These are phyloP conservation scores for Serendipita sp. DNA, from an alignment of 768 basidiomycete species.

Conservation along the genomic window DNA sequence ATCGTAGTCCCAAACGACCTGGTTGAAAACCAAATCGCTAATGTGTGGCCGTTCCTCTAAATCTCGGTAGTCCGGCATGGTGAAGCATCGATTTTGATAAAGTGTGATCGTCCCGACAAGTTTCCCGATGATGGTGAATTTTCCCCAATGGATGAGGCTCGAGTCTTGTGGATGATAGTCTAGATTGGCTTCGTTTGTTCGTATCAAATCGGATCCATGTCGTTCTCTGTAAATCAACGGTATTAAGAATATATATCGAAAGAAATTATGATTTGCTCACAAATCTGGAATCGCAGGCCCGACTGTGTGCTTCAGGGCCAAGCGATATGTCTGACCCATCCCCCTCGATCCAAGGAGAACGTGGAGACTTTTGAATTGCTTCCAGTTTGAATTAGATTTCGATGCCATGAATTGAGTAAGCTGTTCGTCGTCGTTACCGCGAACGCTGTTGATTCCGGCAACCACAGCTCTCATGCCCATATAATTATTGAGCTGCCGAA, in stretches of 20 bases:
- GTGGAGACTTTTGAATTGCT: conserved; percentile 69
- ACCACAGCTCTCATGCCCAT: conserved; percentile 83
- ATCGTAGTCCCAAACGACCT: conserved; percentile 53
- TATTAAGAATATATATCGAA: not conserved
- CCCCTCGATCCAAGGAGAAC: conserved; percentile 67
- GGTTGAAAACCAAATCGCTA: conserved; percentile 34
- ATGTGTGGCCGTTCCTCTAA: conserved; percentile 43
- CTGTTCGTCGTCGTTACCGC: conserved; percentile 38
- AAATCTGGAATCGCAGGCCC: conserved; percentile 71
- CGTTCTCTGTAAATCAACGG: conserved; percentile 49
- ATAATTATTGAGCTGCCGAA: conserved; percentile 81
- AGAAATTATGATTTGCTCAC: conserved; percentile 16
- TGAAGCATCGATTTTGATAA: conserved; percentile 60
- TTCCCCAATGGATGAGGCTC: conserved; percentile 81
- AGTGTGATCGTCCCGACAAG: conserved; percentile 64
- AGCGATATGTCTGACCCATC: conserved; percentile 79
- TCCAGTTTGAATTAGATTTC: conserved; percentile 51
- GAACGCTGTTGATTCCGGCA: conserved; percentile 65
- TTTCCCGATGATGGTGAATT: conserved; percentile 82
- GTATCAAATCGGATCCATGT: conserved; percentile 77
- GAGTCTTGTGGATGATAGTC: conserved; percentile 53
- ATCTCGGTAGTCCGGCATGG: conserved; percentile 34
- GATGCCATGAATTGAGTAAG: conserved; percentile 59
- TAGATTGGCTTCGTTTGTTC: conserved; percentile 69
- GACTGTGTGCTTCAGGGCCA: conserved; percentile 72